Evolutionary conservation across 345 rosid species (phyloP).

Genomic region (Carallia pectinifolia): DNA sequence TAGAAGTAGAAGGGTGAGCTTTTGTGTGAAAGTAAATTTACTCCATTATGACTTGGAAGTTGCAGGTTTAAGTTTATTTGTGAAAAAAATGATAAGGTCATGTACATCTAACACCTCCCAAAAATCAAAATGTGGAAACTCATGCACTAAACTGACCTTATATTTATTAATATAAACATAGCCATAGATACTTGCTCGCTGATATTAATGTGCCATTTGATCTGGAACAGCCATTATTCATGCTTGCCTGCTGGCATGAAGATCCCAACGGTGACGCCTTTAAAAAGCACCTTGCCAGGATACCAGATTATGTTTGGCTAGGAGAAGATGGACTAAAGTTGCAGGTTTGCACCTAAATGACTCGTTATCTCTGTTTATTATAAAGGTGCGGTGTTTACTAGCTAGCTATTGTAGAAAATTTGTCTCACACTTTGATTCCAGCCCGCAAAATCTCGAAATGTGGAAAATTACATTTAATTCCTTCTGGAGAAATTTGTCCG

Average conservation of each 20-base stretch:
- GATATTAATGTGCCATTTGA: not conserved
- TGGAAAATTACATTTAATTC: too few species aligned
- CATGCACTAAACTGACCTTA: not conserved
- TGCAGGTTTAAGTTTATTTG: too few species aligned
- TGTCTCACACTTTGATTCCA: not conserved
- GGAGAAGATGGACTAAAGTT: constrained; percentile 21
- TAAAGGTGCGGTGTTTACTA: too few species aligned
- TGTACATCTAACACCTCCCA: too few species aligned
- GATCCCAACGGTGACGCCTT: constrained; percentile 29
- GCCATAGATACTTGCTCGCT: not conserved
- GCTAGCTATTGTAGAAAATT: too few species aligned
- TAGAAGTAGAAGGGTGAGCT: too few species aligned
- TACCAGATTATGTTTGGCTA: constrained; percentile 9
- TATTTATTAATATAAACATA: not conserved
- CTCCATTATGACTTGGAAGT: too few species aligned
- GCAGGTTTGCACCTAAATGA: not conserved
- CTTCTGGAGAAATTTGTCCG: too few species aligned
- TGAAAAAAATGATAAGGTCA: too few species aligned
- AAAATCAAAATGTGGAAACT: too few species aligned
- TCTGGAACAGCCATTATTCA: constrained; percentile 20
- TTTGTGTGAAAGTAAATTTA: too few species aligned
- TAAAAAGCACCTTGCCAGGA: constrained; percentile 21
- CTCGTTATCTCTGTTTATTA: not conserved
- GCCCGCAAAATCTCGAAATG: too few species aligned
- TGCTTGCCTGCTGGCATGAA: constrained; percentile 39